Evolutionary conservation across 495 filamentous ascomycete genomes (phyloP), one percentile per base, ranked within the genome.

Genomic region (Podospora tetraspora): DNA sequence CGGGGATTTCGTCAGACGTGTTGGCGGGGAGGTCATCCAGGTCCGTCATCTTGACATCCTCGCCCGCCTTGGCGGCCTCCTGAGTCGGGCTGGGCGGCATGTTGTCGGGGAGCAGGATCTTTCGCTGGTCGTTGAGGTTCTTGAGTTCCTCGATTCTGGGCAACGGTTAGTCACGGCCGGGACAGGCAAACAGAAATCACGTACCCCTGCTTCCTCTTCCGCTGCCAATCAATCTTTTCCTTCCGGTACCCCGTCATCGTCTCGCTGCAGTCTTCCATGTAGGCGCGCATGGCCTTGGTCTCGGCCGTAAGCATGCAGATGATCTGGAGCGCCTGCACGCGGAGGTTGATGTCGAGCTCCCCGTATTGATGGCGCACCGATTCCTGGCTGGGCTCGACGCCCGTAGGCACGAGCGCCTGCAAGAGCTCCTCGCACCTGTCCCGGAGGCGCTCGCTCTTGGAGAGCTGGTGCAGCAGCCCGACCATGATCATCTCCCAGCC

Each of bases 241-340:
- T 98, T 99, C 22, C 95, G 86, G 73, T 93, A 90, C 57, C 87
- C 87, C 3, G 95, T 99, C 96, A 97, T 97, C 67, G 91, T 88
- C 69, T 93, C 90, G 60, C 88, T 90, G 78, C 93, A 96, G 69
- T 94, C 88, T 67, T 97, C 93, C 81, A 99, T 90, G 73, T 95
- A 96, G 19, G 88, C 88, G 52, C 92, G 87, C 66, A 98, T 87
- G 2, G 90, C 88, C 74, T 90, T 91, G 3, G 94, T 97, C 71
- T 92, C 89, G 60, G 93, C 80, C n/a, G 90, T 91, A 61, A 98
- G 85, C 82, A 93, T 90, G 73, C 91, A 92, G 65, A 97, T 84
- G 22, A 95, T 92, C 78, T 97, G 90, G 32, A 98, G 83, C 37
- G 89, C 90, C 69, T 87, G 86, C 34, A 93, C 86, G 25, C 94